These are phyloP conservation scores for Polygonum aviculare DNA, from an alignment of 148 eudicot genomes.

Conservation along the genomic window DNA sequence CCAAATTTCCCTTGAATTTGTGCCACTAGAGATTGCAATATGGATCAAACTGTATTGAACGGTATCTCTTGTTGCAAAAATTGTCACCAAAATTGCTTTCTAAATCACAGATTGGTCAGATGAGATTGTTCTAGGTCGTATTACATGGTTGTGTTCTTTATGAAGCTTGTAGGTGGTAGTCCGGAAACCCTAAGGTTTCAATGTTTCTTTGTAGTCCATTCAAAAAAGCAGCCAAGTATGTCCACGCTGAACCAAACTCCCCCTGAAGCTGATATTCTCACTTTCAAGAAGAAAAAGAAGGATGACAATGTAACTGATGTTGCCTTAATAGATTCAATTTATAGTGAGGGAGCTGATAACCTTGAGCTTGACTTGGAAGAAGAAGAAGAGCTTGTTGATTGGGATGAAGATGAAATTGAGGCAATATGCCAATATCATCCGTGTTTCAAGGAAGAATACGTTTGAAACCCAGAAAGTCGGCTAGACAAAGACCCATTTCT, in stretches of 20 bases:
- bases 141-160: neutral
- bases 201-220: constrained; percentile 14
- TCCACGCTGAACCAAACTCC: constrained; percentile 53
- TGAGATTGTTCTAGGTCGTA: neutral
- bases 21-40: no score
- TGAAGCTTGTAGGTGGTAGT: neutral
- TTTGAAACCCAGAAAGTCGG: constrained; percentile 72
- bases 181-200: neutral
- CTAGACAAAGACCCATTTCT: constrained; percentile 71
- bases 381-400: constrained; percentile 26
- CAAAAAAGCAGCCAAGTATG: constrained; percentile 38
- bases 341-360: constrained; percentile 14
- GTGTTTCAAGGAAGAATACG: constrained; percentile 81
- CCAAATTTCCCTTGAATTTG: no score
- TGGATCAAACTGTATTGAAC: no score
- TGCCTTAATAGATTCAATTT: constrained; percentile 9
- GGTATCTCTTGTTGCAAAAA: no score
- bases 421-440: constrained; percentile 86
- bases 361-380: constrained; percentile 14
- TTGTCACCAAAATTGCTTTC: no score
- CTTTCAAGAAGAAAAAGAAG: constrained; percentile 18
- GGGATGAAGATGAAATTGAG: constrained; percentile 79
- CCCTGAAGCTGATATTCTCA: constrained; percentile 28
- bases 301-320: constrained; percentile 13
- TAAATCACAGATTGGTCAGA: no score